phyloP scores from a whole-genome alignment of 139 green algal species.

The Nannochloris sp. region DNA sequence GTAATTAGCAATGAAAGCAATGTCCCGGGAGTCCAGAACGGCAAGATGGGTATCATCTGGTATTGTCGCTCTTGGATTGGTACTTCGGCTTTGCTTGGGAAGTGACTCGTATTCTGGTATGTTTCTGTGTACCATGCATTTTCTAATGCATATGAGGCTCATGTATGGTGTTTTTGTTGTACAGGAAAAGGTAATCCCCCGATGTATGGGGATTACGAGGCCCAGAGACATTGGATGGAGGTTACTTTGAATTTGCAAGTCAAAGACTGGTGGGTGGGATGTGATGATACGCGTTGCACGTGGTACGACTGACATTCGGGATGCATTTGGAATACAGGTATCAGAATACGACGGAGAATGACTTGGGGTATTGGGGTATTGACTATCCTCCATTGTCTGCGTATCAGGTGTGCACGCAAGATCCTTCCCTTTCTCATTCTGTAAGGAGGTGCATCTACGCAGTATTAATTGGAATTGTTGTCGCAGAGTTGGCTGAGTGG shows the following conservation, averaged over 20 bases:
- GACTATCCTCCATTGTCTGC: constrained; percentile 95
- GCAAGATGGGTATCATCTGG: background rate
- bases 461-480: no score
- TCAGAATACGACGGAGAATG: constrained; percentile 34
- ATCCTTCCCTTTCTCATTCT: no score
- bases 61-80: constrained; percentile 21
- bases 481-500: constrained; percentile 32
- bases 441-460: no score
- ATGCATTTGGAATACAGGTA: constrained; percentile 28
- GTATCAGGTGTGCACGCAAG: constrained; percentile 77
- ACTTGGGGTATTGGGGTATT: constrained; percentile 85
- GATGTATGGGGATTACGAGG: constrained; percentile 94
- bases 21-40: background rate
- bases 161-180: background rate
- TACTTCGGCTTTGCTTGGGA: constrained; percentile 54
- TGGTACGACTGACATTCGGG: background rate
- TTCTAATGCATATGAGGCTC: background rate
- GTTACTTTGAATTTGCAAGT: constrained; percentile 70
- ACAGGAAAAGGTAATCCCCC: constrained; percentile 59
- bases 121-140: background rate
- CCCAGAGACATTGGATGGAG: constrained; percentile 99
- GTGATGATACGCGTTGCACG: background rate
- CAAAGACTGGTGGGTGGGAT: constrained; percentile 51
- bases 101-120: constrained; percentile 73
- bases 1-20: background rate